Evolutionary conservation across 495 filamentous ascomycete genomes (phyloP), one percentile per base, ranked within the genome.

Genomic region (Aspergillus bertholletiae): DNA sequence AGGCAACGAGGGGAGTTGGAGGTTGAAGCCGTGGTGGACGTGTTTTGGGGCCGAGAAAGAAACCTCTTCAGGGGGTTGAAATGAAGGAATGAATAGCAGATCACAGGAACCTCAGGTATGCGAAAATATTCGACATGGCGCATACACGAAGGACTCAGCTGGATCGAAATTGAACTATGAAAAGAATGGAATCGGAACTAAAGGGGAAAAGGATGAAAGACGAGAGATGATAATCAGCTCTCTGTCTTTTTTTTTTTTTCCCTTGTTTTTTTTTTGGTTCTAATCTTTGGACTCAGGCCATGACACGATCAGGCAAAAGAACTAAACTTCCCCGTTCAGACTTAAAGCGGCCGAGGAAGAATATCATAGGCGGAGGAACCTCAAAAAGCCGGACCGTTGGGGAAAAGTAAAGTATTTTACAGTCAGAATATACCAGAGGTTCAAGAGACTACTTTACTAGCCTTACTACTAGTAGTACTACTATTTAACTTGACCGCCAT

Each of bases 101-200:
- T 67, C 59, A 63, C 59, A 63, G 62, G 59, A 37, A 62, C 50
- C 65, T 58, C 55, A 49, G 54, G 59, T 58, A 59, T 64, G 63
- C 59, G 59, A 55, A 41, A 53, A 53, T 60, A 51, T 54, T 59
- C 54, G 48, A 64, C 66, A 69, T 69, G 63, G 59, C 66, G 63
- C 59, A 69, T 49, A 61, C 63, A 49, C 51, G 59, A 39, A 56
- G 53, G 61, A 60, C 49, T 37, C 7, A 59, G 56, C 55, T 58
- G 56, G 56, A 56, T 64, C 57, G 56, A 64, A 48, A 57, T 61
- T 58, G 55, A 57, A 59, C 45, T 53, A 58, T 53, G 50, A 50
- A 48, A n/a, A 54, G 34, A 54, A 50, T 54, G 53, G 46, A 58
- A 57, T 54, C 34, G 54, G 51, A 39, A 53, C 51, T 62, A 60